Percentiles rank a stretch among this genome's conserved stretches.
Evolutionary conservation across 352 stramenopile genomes (phyloP).

Genomic region (Phytophthora cryptogea): DNA sequence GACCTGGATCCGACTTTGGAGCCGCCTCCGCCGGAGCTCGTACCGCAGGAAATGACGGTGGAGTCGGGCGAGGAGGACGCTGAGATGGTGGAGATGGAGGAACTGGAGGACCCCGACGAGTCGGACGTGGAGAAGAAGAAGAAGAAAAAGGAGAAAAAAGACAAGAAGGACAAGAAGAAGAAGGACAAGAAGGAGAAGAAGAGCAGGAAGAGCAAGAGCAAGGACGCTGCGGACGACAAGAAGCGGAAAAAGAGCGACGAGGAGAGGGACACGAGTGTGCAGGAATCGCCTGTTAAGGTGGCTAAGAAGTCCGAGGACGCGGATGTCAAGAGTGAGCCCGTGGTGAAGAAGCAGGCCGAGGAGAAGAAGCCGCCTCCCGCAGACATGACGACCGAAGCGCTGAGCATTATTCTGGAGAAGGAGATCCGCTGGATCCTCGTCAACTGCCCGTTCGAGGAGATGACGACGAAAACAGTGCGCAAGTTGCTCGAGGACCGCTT

Average conservation of each 20-base stretch:
- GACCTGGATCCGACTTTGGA: slow-evolving; percentile 79
- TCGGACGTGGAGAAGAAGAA: slow-evolving; percentile 32
- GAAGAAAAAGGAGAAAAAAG: slow-evolving; percentile 39
- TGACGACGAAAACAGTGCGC: slow-evolving; percentile 83
- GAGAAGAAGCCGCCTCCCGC: slow-evolving; percentile 33
- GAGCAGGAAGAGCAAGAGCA: slow-evolving; percentile 41
- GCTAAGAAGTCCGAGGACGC: slow-evolving; percentile 40
- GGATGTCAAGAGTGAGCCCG: slow-evolving; percentile 45
- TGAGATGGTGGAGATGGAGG: slow-evolving; percentile 35
- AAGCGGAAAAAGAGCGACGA: slow-evolving; percentile 46
- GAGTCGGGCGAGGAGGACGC: slow-evolving; percentile 31
- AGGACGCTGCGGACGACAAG: slow-evolving; percentile 35
- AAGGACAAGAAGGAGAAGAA: slow-evolving; percentile 38
- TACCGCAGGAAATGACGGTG: slow-evolving; percentile 27
- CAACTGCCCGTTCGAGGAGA: slow-evolving; percentile 81
- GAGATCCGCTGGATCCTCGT: slow-evolving; percentile 83
- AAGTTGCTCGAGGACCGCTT: slow-evolving; percentile 76
- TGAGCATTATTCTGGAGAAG: slow-evolving; percentile 67
- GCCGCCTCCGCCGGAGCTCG: slow-evolving; percentile 49
- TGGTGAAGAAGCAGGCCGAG: slow-evolving; percentile 5
- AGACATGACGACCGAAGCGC: slow-evolving; percentile 41
- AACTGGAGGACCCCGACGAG: slow-evolving; percentile 20
- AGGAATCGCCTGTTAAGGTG: slow-evolving; percentile 41
- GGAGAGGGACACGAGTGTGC: slow-evolving; percentile 18
- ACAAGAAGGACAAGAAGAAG: slow-evolving; percentile 27